Percentiles rank a stretch among this genome's conserved stretches.
Conservation (phyloP, 2,329 filamentous ascomycete species). For the Aciculosporium take region DNA sequence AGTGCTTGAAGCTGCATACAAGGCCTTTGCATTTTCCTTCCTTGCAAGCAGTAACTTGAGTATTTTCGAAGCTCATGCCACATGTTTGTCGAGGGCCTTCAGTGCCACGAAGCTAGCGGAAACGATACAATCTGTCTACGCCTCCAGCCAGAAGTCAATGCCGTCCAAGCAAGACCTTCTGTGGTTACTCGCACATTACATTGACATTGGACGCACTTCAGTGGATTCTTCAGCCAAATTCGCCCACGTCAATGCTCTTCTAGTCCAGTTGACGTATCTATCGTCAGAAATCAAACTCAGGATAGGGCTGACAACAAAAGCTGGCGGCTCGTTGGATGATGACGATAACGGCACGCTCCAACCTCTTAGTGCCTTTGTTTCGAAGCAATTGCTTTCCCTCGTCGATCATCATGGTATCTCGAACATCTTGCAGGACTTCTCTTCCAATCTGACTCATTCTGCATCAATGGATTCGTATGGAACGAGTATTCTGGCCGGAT, state of each 20-base stretch:
- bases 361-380: constrained; percentile 41
- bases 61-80: constrained; percentile 27
- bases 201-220: constrained; percentile 36
- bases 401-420: constrained; percentile 65
- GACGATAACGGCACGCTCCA: constrained; percentile 2
- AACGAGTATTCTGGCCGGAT: constrained; percentile 63
- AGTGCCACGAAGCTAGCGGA: constrained; percentile 26
- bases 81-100: constrained; percentile 22
- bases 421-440: constrained; percentile 20
- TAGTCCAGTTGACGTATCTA: constrained; percentile 37
- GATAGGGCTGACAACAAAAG: background rate
- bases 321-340: constrained; percentile 8
- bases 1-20: constrained; percentile 15
- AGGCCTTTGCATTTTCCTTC: constrained; percentile 24
- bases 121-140: constrained; percentile 25
- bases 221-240: constrained; percentile 20
- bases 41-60: constrained; percentile 22
- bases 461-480: constrained; percentile 18
- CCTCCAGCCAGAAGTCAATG: constrained; percentile 11
- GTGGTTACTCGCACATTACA: constrained; percentile 54
- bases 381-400: constrained; percentile 51
- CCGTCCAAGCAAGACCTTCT: constrained; percentile 32
- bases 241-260: constrained; percentile 35
- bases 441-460: constrained; percentile 17
- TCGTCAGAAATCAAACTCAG: constrained; percentile 33